Percentiles rank a stretch among this genome's conserved stretches.
Evolutionary conservation across 352 stramenopile species (phyloP).

Genomic region (Pythium brassicae): DNA sequence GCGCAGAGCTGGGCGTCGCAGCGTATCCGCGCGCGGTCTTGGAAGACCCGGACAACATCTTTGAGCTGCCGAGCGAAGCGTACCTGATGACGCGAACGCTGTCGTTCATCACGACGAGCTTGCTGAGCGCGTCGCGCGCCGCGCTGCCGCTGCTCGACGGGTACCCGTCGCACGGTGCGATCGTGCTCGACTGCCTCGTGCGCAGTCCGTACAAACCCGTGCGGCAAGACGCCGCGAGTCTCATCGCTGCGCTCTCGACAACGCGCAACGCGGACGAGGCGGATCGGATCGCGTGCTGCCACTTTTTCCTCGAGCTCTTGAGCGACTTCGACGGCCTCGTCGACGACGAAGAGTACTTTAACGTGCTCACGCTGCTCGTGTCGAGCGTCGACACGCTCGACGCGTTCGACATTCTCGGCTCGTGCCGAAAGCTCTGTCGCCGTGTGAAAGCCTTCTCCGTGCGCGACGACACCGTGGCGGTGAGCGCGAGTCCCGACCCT

Average conservation of each 20-base stretch:
- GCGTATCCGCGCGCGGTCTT: constrained; percentile 33
- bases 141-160: constrained; percentile 32
- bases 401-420: constrained; percentile 39
- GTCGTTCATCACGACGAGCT: constrained; percentile 41
- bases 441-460: constrained; percentile 41
- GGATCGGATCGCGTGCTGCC: constrained; percentile 39
- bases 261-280: constrained; percentile 38
- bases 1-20: constrained; percentile 20
- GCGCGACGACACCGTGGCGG: constrained; percentile 3
- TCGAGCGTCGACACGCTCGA: constrained; percentile 35
- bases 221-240: constrained; percentile 38
- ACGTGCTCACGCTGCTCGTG: constrained; percentile 56
- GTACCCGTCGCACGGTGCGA: constrained; percentile 30
- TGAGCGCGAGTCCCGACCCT: background rate
- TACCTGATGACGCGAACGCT: constrained; percentile 56
- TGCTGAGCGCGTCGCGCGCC: constrained; percentile 22
- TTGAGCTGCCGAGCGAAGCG: constrained; percentile 39
- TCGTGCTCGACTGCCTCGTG: constrained; percentile 44
- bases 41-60: constrained; percentile 42
- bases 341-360: constrained; percentile 55
- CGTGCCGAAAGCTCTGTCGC: constrained; percentile 41
- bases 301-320: constrained; percentile 45
- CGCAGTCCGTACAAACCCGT: constrained; percentile 41
- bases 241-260: constrained; percentile 37
- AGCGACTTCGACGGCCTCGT: constrained; percentile 41